Conservation (phyloP, 169 alveolate species). For the Plasmodium reichenowi region DNA sequence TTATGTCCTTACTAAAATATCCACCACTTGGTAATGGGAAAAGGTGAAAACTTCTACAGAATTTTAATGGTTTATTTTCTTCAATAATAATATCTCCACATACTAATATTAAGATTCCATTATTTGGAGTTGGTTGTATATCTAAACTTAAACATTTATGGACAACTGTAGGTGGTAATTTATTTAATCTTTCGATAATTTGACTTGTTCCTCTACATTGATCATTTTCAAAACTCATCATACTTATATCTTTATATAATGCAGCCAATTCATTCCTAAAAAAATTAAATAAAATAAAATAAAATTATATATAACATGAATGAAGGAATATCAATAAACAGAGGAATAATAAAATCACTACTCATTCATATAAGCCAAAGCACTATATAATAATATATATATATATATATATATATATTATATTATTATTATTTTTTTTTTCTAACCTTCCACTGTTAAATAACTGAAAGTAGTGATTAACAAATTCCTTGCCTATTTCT, state of each 20-base stretch:
- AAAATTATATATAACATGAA: neutral
- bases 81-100: slow-evolving; percentile 87
- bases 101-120: slow-evolving; percentile 86
- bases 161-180: slow-evolving; percentile 78
- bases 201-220: slow-evolving; percentile 74
- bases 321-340: neutral
- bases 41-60: slow-evolving; percentile 85
- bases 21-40: slow-evolving; percentile 87
- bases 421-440: slow-evolving; percentile 9
- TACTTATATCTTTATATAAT: slow-evolving; percentile 67
- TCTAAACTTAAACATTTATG: slow-evolving; percentile 84
- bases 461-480: slow-evolving; percentile 86
- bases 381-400: neutral
- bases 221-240: slow-evolving; percentile 76
- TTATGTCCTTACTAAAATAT: slow-evolving; percentile 50
- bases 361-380: neutral
- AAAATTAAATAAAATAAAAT: neutral
- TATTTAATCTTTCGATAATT: slow-evolving; percentile 66
- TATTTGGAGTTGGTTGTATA: slow-evolving; percentile 87
- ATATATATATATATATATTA: neutral
- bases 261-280: slow-evolving; percentile 69
- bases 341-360: neutral
- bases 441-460: slow-evolving; percentile 83
- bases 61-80: slow-evolving; percentile 87
- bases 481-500: slow-evolving; percentile 86